A percentile compares a stretch with the other conserved stretches of the same genome.
These are phyloP conservation scores for Adenanthera pavonina DNA, from an alignment of 306 rosid genomes.

Conservation along the genomic window DNA sequence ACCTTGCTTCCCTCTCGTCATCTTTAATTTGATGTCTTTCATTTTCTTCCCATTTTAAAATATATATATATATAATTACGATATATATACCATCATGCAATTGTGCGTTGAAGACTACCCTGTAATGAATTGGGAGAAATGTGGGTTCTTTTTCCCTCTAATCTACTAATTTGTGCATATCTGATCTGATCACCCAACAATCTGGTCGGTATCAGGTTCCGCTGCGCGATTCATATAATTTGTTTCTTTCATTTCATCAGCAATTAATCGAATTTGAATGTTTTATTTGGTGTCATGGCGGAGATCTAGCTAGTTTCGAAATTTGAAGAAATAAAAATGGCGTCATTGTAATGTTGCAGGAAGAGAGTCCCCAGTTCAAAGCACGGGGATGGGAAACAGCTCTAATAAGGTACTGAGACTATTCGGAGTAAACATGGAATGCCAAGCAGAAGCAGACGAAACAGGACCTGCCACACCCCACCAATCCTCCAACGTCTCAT, in stretches of 20 bases:
- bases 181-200: not conserved
- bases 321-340: slow-evolving; percentile 12
- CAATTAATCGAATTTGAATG: not conserved
- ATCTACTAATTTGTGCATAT: not conserved
- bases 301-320: not conserved
- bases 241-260: not conserved
- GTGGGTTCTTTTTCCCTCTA: not conserved
- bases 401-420: slow-evolving; percentile 72
- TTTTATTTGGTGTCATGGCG: not conserved
- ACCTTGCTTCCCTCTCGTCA: too few relatives aligned
- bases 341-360: slow-evolving; percentile 29
- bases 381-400: slow-evolving; percentile 51
- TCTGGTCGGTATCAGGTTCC: not conserved
- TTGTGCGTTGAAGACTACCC: slow-evolving; percentile 51
- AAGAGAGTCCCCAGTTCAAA: slow-evolving; percentile 54
- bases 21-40: not conserved
- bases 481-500: slow-evolving; percentile 40
- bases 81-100: slow-evolving; percentile 38
- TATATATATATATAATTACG: not conserved
- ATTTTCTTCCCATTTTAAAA: not conserved
- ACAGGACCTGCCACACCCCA: slow-evolving; percentile 56
- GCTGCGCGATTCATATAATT: slow-evolving; percentile 7
- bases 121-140: slow-evolving; percentile 57
- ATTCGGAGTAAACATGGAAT: slow-evolving; percentile 95
- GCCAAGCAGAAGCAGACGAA: slow-evolving; percentile 54